phyloP scores from a whole-genome alignment of 2,329 filamentous ascomycete genomes.

The Penicillium rolfsii region DNA sequence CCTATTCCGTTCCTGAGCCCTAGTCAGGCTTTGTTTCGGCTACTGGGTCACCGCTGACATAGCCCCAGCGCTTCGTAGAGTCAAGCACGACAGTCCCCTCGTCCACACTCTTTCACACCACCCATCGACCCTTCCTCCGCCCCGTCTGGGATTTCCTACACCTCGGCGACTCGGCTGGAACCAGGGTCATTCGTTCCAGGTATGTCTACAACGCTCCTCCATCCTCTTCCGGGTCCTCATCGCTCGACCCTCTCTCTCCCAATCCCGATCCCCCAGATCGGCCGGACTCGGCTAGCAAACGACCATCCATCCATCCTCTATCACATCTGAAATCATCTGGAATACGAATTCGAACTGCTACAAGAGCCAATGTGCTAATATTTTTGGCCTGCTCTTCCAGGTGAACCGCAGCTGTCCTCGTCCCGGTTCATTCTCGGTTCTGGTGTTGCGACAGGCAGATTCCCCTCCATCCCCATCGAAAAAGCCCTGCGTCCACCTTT shows the following conservation, averaged over 20 bases:
- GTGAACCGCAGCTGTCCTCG: conserved; percentile 33
- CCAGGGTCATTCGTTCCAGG: conserved; percentile 35
- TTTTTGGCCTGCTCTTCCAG: conserved; percentile 28
- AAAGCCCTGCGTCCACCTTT: conserved; percentile 26
- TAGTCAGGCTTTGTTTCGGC: conserved; percentile 23
- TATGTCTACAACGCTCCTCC: conserved; percentile 38
- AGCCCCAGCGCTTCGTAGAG: conserved; percentile 44
- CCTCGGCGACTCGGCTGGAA: conserved; percentile 38
- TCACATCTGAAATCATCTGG: conserved; percentile 21
- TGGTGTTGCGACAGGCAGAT: conserved; percentile 43
- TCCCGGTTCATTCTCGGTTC: conserved; percentile 39
- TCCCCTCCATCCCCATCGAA: conserved; percentile 40
- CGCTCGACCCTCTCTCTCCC: conserved; percentile 25
- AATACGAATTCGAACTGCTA: conserved; percentile 21
- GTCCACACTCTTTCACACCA: conserved; percentile 28
- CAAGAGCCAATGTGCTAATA: conserved; percentile 34
- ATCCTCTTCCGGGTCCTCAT: conserved; percentile 40
- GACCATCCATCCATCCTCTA: conserved; percentile 23
- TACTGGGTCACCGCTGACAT: conserved; percentile 46
- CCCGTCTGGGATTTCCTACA: conserved; percentile 25
- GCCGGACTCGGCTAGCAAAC: conserved; percentile 35
- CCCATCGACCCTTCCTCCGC: conserved; percentile 27
- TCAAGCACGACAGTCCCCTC: conserved; percentile 32
- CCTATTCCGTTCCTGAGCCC: conserved; percentile 9
- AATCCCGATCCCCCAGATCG: conserved; percentile 35